Percentiles rank a stretch among this genome's conserved stretches.
Evolutionary conservation across 2,329 filamentous ascomycete species (phyloP).

Genomic region (Trichoderma koningiopsis): DNA sequence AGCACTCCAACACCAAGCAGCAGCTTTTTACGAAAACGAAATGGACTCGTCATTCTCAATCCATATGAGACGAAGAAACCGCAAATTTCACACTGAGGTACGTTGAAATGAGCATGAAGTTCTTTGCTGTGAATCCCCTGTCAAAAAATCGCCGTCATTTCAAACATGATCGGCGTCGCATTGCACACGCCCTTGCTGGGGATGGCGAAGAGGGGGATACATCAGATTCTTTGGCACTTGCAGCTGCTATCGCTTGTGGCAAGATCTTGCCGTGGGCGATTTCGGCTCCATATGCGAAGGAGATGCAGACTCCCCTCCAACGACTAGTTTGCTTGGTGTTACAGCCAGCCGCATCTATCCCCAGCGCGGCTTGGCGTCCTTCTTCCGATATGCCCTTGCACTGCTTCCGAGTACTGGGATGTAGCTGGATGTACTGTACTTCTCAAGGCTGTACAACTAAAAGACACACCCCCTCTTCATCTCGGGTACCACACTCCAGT

Average conservation of each 20-base stretch:
- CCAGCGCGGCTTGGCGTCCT: constrained; percentile 32
- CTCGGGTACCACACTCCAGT: constrained; percentile 21
- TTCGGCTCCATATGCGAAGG: constrained; percentile 21
- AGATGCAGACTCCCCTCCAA: constrained; percentile 26
- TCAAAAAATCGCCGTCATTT: not conserved
- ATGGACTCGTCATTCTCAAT: not conserved
- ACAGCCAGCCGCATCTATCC: constrained; percentile 28
- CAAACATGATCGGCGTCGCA: not conserved
- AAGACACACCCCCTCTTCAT: not conserved
- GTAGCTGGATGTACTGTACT: constrained; percentile 31
- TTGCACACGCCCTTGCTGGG: constrained; percentile 1
- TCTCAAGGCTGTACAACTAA: not conserved
- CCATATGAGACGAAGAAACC: not conserved
- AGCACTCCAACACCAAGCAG: not conserved
- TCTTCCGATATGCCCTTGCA: constrained; percentile 32
- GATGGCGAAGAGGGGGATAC: not conserved
- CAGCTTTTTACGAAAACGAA: not conserved
- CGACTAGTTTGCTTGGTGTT: constrained; percentile 28
- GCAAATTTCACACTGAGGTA: constrained; percentile 8
- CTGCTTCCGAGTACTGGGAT: constrained; percentile 25
- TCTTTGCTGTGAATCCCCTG: not conserved
- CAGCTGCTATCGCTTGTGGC: not conserved
- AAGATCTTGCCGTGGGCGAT: constrained; percentile 11
- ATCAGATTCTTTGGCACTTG: constrained; percentile 6
- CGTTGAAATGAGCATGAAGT: not conserved